phyloP scores from a whole-genome alignment of 2,329 filamentous ascomycete species.

The Pseudogymnoascus sp. region DNA sequence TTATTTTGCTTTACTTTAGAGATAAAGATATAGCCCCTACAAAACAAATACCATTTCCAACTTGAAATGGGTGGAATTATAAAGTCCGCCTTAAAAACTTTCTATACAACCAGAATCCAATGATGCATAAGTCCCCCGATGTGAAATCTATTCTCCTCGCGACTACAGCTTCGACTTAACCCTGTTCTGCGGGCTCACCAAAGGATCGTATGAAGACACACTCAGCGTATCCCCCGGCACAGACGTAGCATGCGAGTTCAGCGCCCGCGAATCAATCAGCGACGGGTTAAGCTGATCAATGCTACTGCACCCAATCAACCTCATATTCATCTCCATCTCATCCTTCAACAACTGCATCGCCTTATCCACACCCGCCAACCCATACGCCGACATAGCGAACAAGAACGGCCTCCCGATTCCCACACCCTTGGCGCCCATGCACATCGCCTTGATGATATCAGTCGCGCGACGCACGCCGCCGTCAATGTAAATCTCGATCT shows the following conservation, averaged over 20 bases:
- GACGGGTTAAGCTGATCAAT: constrained; percentile 72
- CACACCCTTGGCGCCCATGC: constrained; percentile 82
- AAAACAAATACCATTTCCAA: constrained; percentile 7
- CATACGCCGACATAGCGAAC: constrained; percentile 93
- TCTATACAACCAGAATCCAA: background rate
- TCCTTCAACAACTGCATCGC: constrained; percentile 91
- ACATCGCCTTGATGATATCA: constrained; percentile 91
- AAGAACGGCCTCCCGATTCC: constrained; percentile 92
- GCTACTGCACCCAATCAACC: constrained; percentile 70
- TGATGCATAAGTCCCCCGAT: background rate
- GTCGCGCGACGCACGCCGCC: constrained; percentile 84
- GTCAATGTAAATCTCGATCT: constrained; percentile 83
- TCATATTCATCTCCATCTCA: constrained; percentile 99
- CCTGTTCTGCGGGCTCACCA: constrained; percentile 38
- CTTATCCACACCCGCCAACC: constrained; percentile 74
- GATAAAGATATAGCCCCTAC: constrained; percentile 6
- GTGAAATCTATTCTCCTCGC: background rate
- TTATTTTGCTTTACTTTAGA: constrained; percentile 4
- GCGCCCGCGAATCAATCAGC: constrained; percentile 67
- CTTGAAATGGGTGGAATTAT: background rate
- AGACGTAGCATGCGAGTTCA: constrained; percentile 50
- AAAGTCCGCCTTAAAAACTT: background rate
- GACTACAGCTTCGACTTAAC: constrained; percentile 32
- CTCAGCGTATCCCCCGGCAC: constrained; percentile 54
- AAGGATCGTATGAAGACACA: constrained; percentile 34